Base-by-base conservation (phyloP, 352 stramenopile species). In the Globisporangium paroecandrum region DNA sequence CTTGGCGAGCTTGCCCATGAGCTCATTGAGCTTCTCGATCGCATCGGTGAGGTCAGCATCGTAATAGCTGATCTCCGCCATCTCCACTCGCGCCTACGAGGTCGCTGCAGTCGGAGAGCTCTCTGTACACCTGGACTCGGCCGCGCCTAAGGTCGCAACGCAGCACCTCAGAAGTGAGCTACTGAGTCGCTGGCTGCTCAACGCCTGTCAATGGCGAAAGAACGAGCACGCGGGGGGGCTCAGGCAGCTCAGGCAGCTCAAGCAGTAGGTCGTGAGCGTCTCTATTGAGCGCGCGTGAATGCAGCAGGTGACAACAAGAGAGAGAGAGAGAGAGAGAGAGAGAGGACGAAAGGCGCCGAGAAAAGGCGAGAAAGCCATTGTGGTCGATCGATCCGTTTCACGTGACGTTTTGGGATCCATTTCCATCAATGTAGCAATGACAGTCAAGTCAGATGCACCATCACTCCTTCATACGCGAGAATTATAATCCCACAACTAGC, bases 51-150 rank as follows among this genome's bases (percentile, higher is more conserved):
- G 75, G 68, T 96, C 88, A 12, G 85, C 85, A 62, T 94, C 86
- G 66, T 96, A 94, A 77, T 96, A 94, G 64, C 83, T 90, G 76
- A 94, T 91, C 77, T 96, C 88, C 13, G 84, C 82, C 88, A 96
- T 96, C 47, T 38, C 34, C 18, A 4, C 43, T 58, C 7, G 43
- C 43, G 18, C 22, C 43, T 51, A n/a, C 24, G 22, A 2, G 5
- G 22, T 15, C 27, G 43, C 36, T 43, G 25, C 43, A 41, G 3
- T 2, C 53, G 15, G 6, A 24, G 18, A 3, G 10, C n/a, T 22
- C 4, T 49, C n/a, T 22, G 43, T 8, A 8, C 41, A n/a, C 41
- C 6, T 15, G 29, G 4, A n/a, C 15, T 20, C 20, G 41, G 4
- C 9, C 13, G 13, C 9, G 34, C 24, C 41, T 27, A 5, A 15